Evolutionary conservation across 148 eudicot genomes (phyloP), one percentile per base, ranked within the genome.

Genomic region (Beta vulgaris): DNA sequence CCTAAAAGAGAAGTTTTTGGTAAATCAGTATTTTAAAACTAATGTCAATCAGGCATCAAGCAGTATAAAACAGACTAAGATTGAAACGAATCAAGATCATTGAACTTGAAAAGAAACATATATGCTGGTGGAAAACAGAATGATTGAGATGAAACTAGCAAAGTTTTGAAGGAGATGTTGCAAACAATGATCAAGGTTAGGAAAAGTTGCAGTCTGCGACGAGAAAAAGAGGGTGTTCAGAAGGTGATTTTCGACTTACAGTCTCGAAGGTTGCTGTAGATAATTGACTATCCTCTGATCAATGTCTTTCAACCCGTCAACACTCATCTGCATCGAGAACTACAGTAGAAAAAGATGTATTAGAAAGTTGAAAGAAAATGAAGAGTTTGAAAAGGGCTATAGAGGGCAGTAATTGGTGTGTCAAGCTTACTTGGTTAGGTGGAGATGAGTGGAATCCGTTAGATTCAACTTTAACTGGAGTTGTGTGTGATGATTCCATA

Each of bases 201-300:
- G 14, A 1, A 16, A n/a, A 39, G 9, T 63, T 35, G 58, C 61
- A 64, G 48, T 31, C 55, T 37, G 36, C 39, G 43, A 12, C 53
- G 25, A 42, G 53, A 49, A 71, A 49, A 48, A 39, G 32, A 6
- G 19, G 23, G 31, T 12, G 23, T 6, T 39, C 21, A 61, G 6
- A 49, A 57, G 42, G 57, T n/a, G 32, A 62, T 31, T 48, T 16
- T 10, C 46, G 46, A 85, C 97, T 85, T 83, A 94, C 98, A 80
- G 60, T 86, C 83, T 85, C 54, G 89, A 78, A 48, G 96, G 84
- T 78, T 81, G 88, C 73, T 86, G 89, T 71, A 94, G 90, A 83
- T 83, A 90, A 63, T 86, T 87, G 58, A 89, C 70, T 65, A 92
- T 82, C 85, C 83, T 81, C 81, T 90, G 88, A 87, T 89, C 95